These are phyloP conservation scores for Sesbania bispinosa DNA, from an alignment of 306 rosid genomes.

Conservation along the genomic window DNA sequence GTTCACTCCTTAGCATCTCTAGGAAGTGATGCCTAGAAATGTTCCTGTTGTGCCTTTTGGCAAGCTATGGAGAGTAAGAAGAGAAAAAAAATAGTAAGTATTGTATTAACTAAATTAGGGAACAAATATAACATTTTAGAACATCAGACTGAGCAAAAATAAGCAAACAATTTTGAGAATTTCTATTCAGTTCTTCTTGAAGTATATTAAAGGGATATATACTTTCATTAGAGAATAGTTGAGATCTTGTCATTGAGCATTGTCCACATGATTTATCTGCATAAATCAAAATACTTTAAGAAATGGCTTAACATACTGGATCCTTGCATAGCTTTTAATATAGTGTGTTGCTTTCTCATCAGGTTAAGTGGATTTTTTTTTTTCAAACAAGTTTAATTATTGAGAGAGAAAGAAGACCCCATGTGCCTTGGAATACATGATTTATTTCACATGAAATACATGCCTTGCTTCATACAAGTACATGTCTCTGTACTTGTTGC, in stretches of 20 bases:
- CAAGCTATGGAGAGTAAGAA: not conserved
- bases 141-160: not conserved
- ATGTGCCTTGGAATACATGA: not conserved
- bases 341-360: not conserved
- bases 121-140: not conserved
- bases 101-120: not conserved
- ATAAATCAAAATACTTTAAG: not conserved
- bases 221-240: not conserved
- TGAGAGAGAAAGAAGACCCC: not conserved
- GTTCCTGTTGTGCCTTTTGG: not conserved
- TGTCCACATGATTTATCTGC: constrained; percentile 7
- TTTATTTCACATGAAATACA: not conserved
- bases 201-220: not conserved
- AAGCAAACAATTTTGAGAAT: not conserved
- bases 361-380: not conserved
- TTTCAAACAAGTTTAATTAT: not conserved
- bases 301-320: not conserved
- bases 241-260: not conserved
- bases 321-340: not conserved
- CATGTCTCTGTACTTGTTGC: not conserved
- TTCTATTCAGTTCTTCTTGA: not conserved
- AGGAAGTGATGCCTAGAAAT: constrained; percentile 3
- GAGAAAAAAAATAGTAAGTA: not conserved
- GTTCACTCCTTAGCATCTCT: not conserved
- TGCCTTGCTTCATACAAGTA: not conserved